Evolutionary conservation across 805 yeast genomes (phyloP).

Genomic region (Yarrowia porcina): DNA sequence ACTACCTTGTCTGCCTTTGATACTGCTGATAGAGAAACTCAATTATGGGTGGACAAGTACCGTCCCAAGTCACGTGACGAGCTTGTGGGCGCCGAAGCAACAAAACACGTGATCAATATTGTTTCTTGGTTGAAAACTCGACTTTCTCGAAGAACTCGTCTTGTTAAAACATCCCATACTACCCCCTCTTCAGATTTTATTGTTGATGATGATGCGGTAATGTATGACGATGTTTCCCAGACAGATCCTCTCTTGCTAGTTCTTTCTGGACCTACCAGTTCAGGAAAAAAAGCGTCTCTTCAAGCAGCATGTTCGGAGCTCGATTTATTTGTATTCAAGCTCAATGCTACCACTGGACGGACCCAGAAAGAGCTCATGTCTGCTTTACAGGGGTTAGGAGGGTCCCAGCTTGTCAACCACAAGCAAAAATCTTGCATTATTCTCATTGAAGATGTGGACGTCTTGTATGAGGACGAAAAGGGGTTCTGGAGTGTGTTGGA

Average conservation of each 20-base stretch:
- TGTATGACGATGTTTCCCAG: neutral
- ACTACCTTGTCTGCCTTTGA: neutral
- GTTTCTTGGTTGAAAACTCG: neutral
- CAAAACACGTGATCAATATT: neutral
- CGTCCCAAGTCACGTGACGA: neutral
- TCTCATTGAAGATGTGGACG: slow-evolving; percentile 81
- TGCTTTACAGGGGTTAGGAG: slow-evolving; percentile 70
- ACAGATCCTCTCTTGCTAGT: slow-evolving; percentile 36
- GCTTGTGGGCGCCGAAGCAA: neutral
- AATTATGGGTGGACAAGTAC: slow-evolving; percentile 13
- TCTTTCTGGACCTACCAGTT: slow-evolving; percentile 62
- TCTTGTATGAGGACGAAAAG: slow-evolving; percentile 70
- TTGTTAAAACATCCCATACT: neutral
- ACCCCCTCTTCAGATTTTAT: neutral
- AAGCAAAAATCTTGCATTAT: slow-evolving; percentile 44
- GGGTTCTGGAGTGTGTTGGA: slow-evolving; percentile 75
- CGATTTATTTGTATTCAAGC: slow-evolving; percentile 73
- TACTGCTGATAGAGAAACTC: neutral
- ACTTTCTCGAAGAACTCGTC: neutral
- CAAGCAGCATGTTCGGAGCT: slow-evolving; percentile 62
- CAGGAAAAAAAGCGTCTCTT: slow-evolving; percentile 74
- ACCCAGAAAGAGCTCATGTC: slow-evolving; percentile 66
- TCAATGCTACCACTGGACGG: slow-evolving; percentile 71
- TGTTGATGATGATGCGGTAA: neutral
- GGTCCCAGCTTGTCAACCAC: slow-evolving; percentile 71